Percentiles rank a stretch among this genome's conserved stretches.
Evolutionary conservation across 177 flowering plant genomes (phyloP).

Genomic region (Vitis hybrid): DNA sequence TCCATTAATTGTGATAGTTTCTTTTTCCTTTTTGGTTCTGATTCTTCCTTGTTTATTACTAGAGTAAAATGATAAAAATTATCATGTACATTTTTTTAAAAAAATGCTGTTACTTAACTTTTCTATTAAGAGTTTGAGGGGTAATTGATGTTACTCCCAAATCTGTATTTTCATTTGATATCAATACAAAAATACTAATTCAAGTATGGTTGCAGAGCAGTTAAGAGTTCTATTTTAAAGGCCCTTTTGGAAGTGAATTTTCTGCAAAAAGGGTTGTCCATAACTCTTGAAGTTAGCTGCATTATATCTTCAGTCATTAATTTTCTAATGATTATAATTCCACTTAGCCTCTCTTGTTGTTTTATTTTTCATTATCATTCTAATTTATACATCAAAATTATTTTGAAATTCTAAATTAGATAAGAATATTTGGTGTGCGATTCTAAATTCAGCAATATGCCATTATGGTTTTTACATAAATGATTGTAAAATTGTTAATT

Average conservation of each 20-base stretch:
- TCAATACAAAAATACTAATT: slow-evolving; percentile 6
- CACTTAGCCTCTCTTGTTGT: too few relatives aligned
- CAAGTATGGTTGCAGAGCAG: slow-evolving; percentile 11
- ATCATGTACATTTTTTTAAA: slow-evolving; percentile 15
- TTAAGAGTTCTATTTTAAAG: slow-evolving; percentile 2
- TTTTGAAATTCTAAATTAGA: too few relatives aligned
- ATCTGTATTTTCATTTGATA: slow-evolving; percentile 12
- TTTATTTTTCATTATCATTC: too few relatives aligned
- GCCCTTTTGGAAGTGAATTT: neutral
- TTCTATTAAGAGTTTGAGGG: neutral
- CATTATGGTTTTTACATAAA: too few relatives aligned
- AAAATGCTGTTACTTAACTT: neutral
- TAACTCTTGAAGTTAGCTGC: too few relatives aligned
- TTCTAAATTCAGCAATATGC: too few relatives aligned
- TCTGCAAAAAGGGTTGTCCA: too few relatives aligned
- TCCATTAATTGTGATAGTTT: slow-evolving; percentile 17
- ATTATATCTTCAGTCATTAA: too few relatives aligned
- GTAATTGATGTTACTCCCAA: slow-evolving; percentile 1
- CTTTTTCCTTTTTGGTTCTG: slow-evolving; percentile 14
- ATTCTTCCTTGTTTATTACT: slow-evolving; percentile 26
- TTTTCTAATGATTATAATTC: too few relatives aligned
- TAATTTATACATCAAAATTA: too few relatives aligned
- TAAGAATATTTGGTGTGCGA: too few relatives aligned
- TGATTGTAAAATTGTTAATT: too few relatives aligned
- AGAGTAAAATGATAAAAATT: neutral